Evolutionary conservation across 1,284 basidiomycete species (phyloP), one percentile per base, ranked within the genome.

Genomic region (Rhodotorula glutinis): DNA sequence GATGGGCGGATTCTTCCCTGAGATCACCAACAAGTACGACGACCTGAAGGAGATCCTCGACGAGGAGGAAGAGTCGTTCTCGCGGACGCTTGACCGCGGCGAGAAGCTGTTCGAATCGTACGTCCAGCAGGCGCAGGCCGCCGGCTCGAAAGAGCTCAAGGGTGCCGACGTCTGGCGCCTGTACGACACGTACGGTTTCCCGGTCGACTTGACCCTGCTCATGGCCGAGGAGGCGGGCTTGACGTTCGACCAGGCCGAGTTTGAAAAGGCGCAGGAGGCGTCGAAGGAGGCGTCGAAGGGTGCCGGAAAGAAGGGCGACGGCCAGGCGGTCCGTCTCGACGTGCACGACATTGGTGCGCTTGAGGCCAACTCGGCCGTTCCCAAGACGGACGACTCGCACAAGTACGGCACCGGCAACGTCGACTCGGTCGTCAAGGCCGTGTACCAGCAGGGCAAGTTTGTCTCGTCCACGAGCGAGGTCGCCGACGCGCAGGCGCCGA

Each of bases 101-200:
- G 95, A 99, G 82, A 93, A 89, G 77, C 84, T 98, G 11, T 99
- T 98, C 79, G 93, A 95, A 73, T 87, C 91, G 76, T 98, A 92
- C 79, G 90, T 91, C 33, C 79, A 82, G 33, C 84, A 85, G 60
- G 87, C 93, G 14, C 83, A 83, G 70, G 84, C 88, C 56, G 82
- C 84, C 54, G 87, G 87, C 19, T 76, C 81, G 14, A 89, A 83
- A 62, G 84, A 87, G 72, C 85, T 99, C 53, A 87, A 84, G 71
- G 95, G 95, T 23, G 88, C 88, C 75, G 95, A 99, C 76, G 91
- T 97, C 38, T 99, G 95, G 95, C 85, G 91, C 41, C 81, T 99
- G 61, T 98, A 98, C 79, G 96, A 99, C 79, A 98, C 96, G 0
- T 99, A 91, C 78, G 95, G 95, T 52, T 99, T 99, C 83, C 96